Base-by-base conservation (phyloP, 352 stramenopile genomes). In the Phytopythium helicoides region DNA sequence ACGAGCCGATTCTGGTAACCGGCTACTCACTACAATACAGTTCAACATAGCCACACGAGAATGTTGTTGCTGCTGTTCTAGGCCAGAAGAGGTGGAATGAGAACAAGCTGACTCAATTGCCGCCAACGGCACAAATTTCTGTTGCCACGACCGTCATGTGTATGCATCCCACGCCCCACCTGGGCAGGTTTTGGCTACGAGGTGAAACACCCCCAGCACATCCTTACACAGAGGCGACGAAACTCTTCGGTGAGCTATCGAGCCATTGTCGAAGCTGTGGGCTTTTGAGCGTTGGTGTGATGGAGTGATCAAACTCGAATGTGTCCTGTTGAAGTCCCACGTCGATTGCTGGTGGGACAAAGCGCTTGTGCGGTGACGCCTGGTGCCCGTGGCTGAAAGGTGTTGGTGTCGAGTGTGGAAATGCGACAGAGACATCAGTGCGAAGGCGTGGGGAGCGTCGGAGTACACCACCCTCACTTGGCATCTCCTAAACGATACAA, bases 251-350 rank as follows among this genome's bases (percentile, higher is more conserved):
- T 11, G 84, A 92, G 11, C 80, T 68, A 39, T 94, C 84, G 16
- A 94, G 66, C 81, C 81, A 94, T 61, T 94, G 84, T 25, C 78
- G 66, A 3, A 94, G 52, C 61, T 94, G 81, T 23, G 84, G 84
- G 34, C 84, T 94, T 62, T 92, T 94, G 52, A 94, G 74, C 31
- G 84, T 92, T n/a, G 84, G 80, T 23, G 84, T 92, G 50, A 92
- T 87, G 11, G 81, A 90, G 41, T 90, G 76, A 47, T 94, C 84
- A 39, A 94, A 91, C 49, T 91, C 84, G 37, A 94, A 92, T 19
- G 76, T 86, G 48, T 94, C 84, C 37, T 92, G 81, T 50, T 89
- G 81, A 37, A 90, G 51, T 5, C 76, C 76, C 2, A 94, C 81
- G 48, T 94, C 84, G 39, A 94, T 89, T 48, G 78, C 75, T 16